Evolutionary conservation across 2,329 filamentous ascomycete genomes (phyloP).

Genomic region (Colletotrichum filicis): DNA sequence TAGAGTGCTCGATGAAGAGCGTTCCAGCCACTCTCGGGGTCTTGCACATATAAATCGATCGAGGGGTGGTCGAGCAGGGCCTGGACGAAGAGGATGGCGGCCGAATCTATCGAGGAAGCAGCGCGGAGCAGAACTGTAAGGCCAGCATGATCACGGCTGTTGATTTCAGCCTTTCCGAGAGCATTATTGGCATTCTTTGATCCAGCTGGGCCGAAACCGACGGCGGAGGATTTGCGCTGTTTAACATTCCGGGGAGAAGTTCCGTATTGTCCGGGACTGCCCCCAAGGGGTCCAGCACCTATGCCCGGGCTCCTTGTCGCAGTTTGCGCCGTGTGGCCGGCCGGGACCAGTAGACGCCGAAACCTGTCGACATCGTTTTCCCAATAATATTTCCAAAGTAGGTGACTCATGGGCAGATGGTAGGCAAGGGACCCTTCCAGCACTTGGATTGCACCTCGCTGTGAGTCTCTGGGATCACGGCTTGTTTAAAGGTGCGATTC

Average conservation of each 20-base stretch:
- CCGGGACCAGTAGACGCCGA: conserved; percentile 84
- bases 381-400: conserved; percentile 96
- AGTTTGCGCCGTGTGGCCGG: conserved; percentile 67
- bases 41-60: conserved; percentile 87
- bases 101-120: conserved; percentile 77
- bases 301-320: conserved; percentile 63
- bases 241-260: conserved; percentile 65
- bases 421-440: conserved; percentile 49
- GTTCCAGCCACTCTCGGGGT: conserved; percentile 95
- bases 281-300: conserved; percentile 49
- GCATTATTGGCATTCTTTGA: conserved; percentile 56
- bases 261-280: conserved; percentile 53
- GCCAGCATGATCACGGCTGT: conserved; percentile 84
- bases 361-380: conserved; percentile 98
- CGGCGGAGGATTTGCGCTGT: conserved; percentile 63
- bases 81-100: conserved; percentile 78
- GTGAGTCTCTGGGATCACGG: conserved; percentile 88
- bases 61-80: conserved; percentile 84
- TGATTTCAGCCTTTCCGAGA: conserved; percentile 75
- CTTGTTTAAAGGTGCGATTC: conserved; percentile 84
- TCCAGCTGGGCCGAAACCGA: conserved; percentile 53
- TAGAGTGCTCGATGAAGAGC: conserved; percentile 92
- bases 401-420: conserved; percentile 85
- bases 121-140: conserved; percentile 87
- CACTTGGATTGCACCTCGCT: conserved; percentile 82